phyloP scores from a whole-genome alignment of 23 red algal species.

The Gracilaria vermiculophylla region DNA sequence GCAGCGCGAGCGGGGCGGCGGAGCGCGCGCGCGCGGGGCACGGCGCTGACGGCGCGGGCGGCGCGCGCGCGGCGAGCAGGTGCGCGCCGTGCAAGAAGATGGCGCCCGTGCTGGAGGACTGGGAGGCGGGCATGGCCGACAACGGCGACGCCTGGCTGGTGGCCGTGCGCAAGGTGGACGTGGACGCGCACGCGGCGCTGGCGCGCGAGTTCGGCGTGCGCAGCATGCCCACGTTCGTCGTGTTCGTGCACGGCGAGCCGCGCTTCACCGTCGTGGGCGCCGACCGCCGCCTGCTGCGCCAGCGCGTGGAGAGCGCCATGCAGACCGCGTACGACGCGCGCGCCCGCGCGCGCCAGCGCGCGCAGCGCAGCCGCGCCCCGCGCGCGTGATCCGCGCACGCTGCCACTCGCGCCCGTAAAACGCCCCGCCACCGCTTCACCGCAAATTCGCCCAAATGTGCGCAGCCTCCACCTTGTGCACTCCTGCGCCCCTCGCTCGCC shows the following conservation, averaged over 20 bases:
- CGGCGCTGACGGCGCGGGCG: not conserved
- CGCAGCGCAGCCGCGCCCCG: too few species aligned
- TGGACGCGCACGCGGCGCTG: not conserved
- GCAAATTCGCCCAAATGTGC: too few species aligned
- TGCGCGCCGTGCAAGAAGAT: slow-evolving; percentile 43
- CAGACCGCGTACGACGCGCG: too few species aligned
- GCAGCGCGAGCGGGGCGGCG: not conserved
- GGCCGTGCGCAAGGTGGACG: slow-evolving; percentile 20
- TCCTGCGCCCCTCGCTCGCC: too few species aligned
- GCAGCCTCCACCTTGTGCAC: too few species aligned
- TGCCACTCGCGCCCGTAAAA: too few species aligned
- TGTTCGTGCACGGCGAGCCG: slow-evolving; percentile 12
- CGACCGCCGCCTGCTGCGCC: not conserved
- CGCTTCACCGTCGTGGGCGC: not conserved
- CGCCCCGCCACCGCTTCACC: too few species aligned
- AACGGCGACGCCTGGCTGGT: slow-evolving; percentile 29
- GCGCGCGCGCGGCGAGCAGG: not conserved
- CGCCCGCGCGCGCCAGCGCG: too few species aligned
- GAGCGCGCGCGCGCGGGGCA: too few species aligned
- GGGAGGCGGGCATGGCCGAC: slow-evolving; percentile 14
- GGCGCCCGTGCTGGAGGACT: not conserved
- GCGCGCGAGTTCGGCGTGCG: not conserved
- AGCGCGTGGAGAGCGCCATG: not conserved
- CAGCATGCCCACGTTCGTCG: slow-evolving; percentile 27
- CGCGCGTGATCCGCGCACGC: too few species aligned